Evolutionary conservation across 441 rosid genomes (phyloP), one percentile per base, ranked within the genome.

Genomic region (Gossypium trilobum): DNA sequence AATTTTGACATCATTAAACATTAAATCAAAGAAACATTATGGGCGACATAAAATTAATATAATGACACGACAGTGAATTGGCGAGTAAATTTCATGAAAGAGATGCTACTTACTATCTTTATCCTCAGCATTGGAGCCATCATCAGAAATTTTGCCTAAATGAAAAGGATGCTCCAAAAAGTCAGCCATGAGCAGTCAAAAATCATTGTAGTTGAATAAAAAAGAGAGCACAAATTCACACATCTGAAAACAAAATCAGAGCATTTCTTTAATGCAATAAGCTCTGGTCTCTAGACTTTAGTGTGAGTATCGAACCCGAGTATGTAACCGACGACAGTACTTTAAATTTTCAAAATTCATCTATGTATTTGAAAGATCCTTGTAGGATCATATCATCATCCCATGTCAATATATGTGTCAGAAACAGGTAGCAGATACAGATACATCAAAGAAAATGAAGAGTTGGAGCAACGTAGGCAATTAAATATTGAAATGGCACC

Each of bases 121-220:
- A 62, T 79, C 82, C 67, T 78, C 81, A 73, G 78, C 75, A 67
- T 72, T 77, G 67, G 84, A 69, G 78, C 85, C 87, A 71, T 78
- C 78, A 58, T 80, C 82, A 71, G 84, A 70, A 25, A 39, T 68
- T 77, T 81, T 84, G 61, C 91, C 92, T 88, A 74, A 62, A 79
- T 13, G 78, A 62, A 31, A 17, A 17, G 20, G 11, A 14, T 16
- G 25, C 14, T 44, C 52, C 25, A 57, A 57, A 59, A 10, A 69
- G 69, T 74, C 59, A 74, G 68, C 73, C 64, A 57, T 16, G 19
- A 50, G 58, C 25, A 50, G 27, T 50, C 11, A 68, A 68, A 70
- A 55, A 65, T 39, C 42, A 11, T 19, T 25, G 61, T n/a, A 17
- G 19, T 36, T 48, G 16, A 39, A 72, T 19, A 51, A 5, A 50